Evolutionary conservation across 768 basidiomycete genomes (phyloP).

Genomic region (Xerocomellus dryophilus): DNA sequence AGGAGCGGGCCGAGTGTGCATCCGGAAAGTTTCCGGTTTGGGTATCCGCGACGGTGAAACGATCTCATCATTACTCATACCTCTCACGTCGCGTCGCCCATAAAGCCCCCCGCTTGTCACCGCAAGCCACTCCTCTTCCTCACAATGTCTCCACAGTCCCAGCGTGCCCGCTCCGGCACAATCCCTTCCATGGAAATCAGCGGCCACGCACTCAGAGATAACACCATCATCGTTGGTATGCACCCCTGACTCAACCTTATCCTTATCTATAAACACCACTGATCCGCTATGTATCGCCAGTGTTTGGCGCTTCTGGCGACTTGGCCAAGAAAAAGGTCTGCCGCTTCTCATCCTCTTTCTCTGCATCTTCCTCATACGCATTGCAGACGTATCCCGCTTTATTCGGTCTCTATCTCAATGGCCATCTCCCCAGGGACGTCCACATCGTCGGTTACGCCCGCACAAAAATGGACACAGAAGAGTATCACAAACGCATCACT

Average conservation of each 20-base stretch:
- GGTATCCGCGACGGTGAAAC: constrained; percentile 15
- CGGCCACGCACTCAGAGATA: constrained; percentile 73
- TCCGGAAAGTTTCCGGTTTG: neutral
- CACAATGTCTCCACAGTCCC: constrained; percentile 33
- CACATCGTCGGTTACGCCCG: constrained; percentile 96
- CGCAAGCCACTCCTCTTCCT: neutral
- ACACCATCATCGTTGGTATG: constrained; percentile 86
- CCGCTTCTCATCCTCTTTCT: neutral
- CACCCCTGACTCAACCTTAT: constrained; percentile 16
- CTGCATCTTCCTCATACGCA: constrained; percentile 39
- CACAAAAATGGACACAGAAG: constrained; percentile 85
- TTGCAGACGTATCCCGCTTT: constrained; percentile 90
- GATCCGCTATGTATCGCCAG: constrained; percentile 38
- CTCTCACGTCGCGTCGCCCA: constrained; percentile 23
- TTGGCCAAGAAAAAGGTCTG: constrained; percentile 96
- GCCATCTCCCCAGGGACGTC: constrained; percentile 76
- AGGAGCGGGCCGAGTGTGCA: constrained; percentile 6
- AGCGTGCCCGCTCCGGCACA: constrained; percentile 68
- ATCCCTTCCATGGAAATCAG: constrained; percentile 87
- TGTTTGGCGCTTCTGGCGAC: constrained; percentile 95
- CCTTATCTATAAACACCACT: constrained; percentile 6
- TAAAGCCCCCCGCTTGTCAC: constrained; percentile 12
- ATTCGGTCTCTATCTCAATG: constrained; percentile 80
- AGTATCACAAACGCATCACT: constrained; percentile 81
- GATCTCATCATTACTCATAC: constrained; percentile 5